These are phyloP conservation scores for Neofusicoccum parvum DNA, from an alignment of 2,329 filamentous ascomycete genomes.

Conservation along the genomic window DNA sequence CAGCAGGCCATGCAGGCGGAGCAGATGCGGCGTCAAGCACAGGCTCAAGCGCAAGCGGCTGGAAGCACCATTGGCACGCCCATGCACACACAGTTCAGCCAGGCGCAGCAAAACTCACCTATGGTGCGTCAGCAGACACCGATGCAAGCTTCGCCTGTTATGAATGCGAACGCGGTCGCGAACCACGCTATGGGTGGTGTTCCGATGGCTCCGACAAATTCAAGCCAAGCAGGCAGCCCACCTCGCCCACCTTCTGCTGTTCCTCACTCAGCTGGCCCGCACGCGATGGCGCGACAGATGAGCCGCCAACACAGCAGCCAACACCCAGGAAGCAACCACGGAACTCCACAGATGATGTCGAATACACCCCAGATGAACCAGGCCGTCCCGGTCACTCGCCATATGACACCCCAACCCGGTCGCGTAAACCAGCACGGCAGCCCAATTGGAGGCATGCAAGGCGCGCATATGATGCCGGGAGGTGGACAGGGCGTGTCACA, in stretches of 20 bases:
- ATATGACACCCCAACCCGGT: constrained; percentile 41
- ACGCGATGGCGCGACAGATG: constrained; percentile 37
- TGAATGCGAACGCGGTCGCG: constrained; percentile 32
- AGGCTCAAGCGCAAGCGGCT: constrained; percentile 35
- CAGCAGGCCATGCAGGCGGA: constrained; percentile 24
- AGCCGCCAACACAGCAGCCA: constrained; percentile 40
- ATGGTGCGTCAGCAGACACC: constrained; percentile 50
- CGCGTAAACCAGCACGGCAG: constrained; percentile 40
- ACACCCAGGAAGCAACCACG: constrained; percentile 37
- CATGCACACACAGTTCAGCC: constrained; percentile 45
- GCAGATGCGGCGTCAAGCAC: constrained; percentile 27
- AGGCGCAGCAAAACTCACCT: constrained; percentile 69
- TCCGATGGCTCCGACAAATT: constrained; percentile 45
- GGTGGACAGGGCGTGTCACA: constrained; percentile 31
- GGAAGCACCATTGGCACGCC: constrained; percentile 24
- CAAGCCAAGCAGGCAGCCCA: constrained; percentile 42
- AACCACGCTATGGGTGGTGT: constrained; percentile 46
- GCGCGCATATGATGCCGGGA: constrained; percentile 41
- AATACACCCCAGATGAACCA: constrained; percentile 42
- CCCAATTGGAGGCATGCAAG: constrained; percentile 36
- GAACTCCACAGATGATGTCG: constrained; percentile 41
- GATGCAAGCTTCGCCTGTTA: constrained; percentile 49
- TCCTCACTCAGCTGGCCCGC: constrained; percentile 34
- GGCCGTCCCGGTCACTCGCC: constrained; percentile 38
- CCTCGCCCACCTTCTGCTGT: constrained; percentile 41